Base-by-base conservation (phyloP, 2,329 filamentous ascomycete genomes). In the Rutstroemia sp. region DNA sequence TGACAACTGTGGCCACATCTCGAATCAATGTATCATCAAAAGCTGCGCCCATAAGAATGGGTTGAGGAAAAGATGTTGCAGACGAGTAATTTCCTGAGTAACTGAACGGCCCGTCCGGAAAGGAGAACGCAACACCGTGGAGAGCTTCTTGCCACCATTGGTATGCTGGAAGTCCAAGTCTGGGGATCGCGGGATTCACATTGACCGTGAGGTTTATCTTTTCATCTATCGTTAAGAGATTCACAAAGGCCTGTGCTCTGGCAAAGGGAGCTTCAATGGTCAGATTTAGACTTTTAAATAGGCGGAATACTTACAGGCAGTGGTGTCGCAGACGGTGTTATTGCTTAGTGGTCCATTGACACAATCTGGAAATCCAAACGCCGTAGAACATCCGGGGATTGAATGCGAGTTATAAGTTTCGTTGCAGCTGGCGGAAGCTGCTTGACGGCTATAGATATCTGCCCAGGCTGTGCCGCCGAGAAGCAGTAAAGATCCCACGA, bases 11-110 rank as follows among this genome's bases (percentile, higher is more conserved):
- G 2, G 77, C 84, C 3, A 88, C 78, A 5, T 76, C 71, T 19
- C 75, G 67, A 60, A 88, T 79, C 36, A 88, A 69, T 0, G 76
- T 75, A 60, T 86, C 82, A 60, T 88, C 82, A 61, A 88, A 84
- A 0, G 83, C 78, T 0, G 84, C 82, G 19, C 79, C 78, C 63
- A 83, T 78, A 2, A 79, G 69, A 51, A 88, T 84, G 0, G 84
- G 83, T 65, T 80, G 78, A 0, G 84, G 83, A 64, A 87, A 88
- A 0, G 79, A 82, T 0, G 84, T 87, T 0, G 84, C 80, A 64
- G 78, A 80, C 59, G 74, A 78, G 65, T 77, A 87, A 19, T 52
- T 25, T 10, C 30, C 30, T 12, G 30, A 34, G 30, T 34, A 34
- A 14, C 30, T 34, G 30, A 34, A 34, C 12, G 30, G 30, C 30